Evolutionary conservation across 108 stramenopile genomes (phyloP), one percentile per base, ranked within the genome.

Genomic region (Heterococcus sp.): DNA sequence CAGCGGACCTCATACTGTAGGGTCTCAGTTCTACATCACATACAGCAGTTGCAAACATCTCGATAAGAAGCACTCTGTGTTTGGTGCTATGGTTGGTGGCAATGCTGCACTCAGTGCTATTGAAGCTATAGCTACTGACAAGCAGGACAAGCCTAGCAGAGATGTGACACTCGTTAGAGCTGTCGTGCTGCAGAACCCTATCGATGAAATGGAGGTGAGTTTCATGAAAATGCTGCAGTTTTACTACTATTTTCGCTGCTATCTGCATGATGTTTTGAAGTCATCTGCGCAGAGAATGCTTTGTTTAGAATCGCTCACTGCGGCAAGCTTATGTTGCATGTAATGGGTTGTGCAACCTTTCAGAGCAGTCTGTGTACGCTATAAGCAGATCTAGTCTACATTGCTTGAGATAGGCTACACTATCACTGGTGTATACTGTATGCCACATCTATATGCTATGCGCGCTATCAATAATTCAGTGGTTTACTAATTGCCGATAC

Each of bases 11-110:
- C 77, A 92, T 34, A 97, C 94, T 11, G 96, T 95, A 77, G 75
- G 85, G 0, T 81, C 76, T 71, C 99, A 99, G 89, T 99, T 99
- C 82, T 99, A 95, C 87, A 88, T 99, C 32, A 98, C 96, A 1
- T 95, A 93, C 79, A 88, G 88, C 65, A 77, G 89, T 11, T 91
- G 91, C 70, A 76, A 86, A 14, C 96, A 98, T 87, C 89, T 99
- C 67, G 95, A 99, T 85, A 97, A 69, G 63, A 38, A 97, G 85
- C 98, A 99, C 87, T 89, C 90, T 14, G 92, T 98, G 0, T 98
- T 99, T 89, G 98, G 95, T 2, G 77, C 86, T 67, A 93, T 99
- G 1, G 89, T 96, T 2, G 85, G 94, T 35, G 98, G 97, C 30
- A 36, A 91, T 35, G 92, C 89, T 27, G 90, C 94, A 11, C 86